phyloP scores from a whole-genome alignment of 116 monocot species.

The Zostera marina region DNA sequence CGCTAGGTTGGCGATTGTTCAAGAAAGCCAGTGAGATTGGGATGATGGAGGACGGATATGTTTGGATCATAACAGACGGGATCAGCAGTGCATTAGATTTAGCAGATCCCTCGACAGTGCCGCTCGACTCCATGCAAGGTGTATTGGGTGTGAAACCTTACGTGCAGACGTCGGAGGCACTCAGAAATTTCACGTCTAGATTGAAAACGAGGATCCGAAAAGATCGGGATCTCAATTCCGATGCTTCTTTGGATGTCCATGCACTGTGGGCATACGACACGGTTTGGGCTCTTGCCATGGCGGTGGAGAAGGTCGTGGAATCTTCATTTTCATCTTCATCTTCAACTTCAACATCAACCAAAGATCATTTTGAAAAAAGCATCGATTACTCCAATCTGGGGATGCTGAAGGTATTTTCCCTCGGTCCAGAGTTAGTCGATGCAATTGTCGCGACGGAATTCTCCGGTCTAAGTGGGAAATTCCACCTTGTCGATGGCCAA shows the following conservation, averaged over 20 bases:
- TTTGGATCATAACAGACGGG: conserved; percentile 43
- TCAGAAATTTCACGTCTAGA: conserved; percentile 11
- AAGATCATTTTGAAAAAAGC: background rate
- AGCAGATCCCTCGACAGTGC: conserved; percentile 11
- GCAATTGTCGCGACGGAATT: conserved; percentile 15
- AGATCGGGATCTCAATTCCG: conserved; percentile 17
- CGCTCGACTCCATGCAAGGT: conserved; percentile 32
- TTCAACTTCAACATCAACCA: background rate
- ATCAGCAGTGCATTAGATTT: too few relatives aligned
- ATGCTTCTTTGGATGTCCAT: conserved; percentile 9
- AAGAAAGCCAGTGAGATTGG: conserved; percentile 20
- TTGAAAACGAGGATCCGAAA: conserved; percentile 22
- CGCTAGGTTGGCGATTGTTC: conserved; percentile 23
- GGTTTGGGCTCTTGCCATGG: conserved; percentile 34
- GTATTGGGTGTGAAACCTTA: conserved; percentile 30
- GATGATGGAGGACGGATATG: conserved; percentile 45
- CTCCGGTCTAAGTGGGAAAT: conserved; percentile 16
- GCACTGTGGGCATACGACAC: conserved; percentile 52
- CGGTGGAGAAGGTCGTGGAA: conserved; percentile 17
- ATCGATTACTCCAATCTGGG: background rate
- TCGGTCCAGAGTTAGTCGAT: conserved; percentile 10
- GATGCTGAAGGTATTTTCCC: conserved; percentile 9
- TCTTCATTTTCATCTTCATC: conserved; percentile 8
- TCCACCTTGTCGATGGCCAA: conserved; percentile 15
- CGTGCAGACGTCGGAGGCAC: conserved; percentile 8